A percentile compares a stretch with the other conserved stretches of the same genome.
Conservation (phyloP, 179 eudicot species). For the Vitellaria paradoxa region DNA sequence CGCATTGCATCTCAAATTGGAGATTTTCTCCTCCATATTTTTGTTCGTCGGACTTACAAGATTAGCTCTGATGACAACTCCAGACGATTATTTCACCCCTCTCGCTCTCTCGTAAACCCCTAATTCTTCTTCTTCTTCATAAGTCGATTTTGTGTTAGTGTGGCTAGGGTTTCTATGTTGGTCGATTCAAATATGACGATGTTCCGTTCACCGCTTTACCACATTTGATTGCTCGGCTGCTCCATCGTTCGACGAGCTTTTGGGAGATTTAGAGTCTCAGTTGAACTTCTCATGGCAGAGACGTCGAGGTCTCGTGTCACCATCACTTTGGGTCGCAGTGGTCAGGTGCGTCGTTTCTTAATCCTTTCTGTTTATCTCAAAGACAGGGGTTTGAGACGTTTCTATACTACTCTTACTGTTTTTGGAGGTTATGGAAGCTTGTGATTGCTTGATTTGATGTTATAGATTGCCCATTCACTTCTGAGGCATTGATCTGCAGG, state of each 20-base stretch:
- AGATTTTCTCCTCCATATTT: too few species aligned
- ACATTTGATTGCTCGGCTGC: background rate
- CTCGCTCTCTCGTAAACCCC: too few species aligned
- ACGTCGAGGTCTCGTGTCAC: constrained; percentile 56
- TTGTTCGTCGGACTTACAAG: too few species aligned
- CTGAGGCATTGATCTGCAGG: constrained; percentile 32
- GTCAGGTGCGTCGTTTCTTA: constrained; percentile 50
- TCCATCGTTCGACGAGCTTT: background rate
- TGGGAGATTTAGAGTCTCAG: background rate
- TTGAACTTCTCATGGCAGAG: constrained; percentile 44
- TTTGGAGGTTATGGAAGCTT: background rate
- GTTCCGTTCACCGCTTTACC: background rate
- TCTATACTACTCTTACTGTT: background rate
- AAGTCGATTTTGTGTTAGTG: background rate
- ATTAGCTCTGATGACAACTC: too few species aligned
- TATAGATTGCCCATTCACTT: background rate
- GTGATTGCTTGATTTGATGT: background rate
- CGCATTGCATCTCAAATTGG: too few species aligned
- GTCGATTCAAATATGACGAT: background rate
- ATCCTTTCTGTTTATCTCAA: background rate
- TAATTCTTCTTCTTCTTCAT: background rate
- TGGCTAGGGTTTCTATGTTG: constrained; percentile 1
- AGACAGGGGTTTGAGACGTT: background rate
- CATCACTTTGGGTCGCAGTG: constrained; percentile 59
- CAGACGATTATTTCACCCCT: too few species aligned